phyloP scores from a whole-genome alignment of 208 protist species.

The Wallacemonas collosoma region DNA sequence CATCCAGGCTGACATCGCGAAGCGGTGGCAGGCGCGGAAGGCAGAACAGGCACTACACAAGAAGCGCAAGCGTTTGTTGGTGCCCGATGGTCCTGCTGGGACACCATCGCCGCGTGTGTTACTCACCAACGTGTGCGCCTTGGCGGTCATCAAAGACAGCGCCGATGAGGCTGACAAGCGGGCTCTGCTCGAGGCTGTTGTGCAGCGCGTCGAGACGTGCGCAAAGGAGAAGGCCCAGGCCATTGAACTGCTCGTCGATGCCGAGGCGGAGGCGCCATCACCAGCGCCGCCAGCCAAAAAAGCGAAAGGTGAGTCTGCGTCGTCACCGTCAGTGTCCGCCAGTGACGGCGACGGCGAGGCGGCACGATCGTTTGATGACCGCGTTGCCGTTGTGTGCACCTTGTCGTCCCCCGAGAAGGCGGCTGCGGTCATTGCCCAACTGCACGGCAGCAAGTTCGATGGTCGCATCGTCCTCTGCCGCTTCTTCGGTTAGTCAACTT shows the following conservation, averaged over 20 bases:
- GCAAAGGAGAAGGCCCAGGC: conserved; percentile 37
- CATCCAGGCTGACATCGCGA: conserved; percentile 67
- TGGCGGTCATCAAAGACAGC: conserved; percentile 22
- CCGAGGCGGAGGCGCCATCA: conserved; percentile 10
- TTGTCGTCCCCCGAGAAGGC: conserved; percentile 51
- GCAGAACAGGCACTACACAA: conserved; percentile 62
- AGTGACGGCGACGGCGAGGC: neutral
- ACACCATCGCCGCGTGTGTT: conserved; percentile 48
- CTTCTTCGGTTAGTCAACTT: conserved; percentile 27
- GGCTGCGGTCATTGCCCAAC: conserved; percentile 47
- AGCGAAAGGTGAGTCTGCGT: conserved; percentile 11
- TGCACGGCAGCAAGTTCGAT: conserved; percentile 68
- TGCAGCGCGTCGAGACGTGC: conserved; percentile 38
- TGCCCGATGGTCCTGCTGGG: conserved; percentile 39
- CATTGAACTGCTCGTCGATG: conserved; percentile 49
- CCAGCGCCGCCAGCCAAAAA: conserved; percentile 2
- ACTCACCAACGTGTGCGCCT: conserved; percentile 62
- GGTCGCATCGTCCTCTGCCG: conserved; percentile 60
- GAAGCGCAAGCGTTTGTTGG: conserved; percentile 63
- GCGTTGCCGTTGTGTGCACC: conserved; percentile 60
- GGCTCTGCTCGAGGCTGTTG: conserved; percentile 36
- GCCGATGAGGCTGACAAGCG: conserved; percentile 21
- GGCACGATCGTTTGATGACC: conserved; percentile 48
- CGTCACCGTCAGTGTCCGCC: neutral
- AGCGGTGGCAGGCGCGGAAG: conserved; percentile 55